Conservation (phyloP, 495 filamentous ascomycete species). For the Corynascus novoguineensis region DNA sequence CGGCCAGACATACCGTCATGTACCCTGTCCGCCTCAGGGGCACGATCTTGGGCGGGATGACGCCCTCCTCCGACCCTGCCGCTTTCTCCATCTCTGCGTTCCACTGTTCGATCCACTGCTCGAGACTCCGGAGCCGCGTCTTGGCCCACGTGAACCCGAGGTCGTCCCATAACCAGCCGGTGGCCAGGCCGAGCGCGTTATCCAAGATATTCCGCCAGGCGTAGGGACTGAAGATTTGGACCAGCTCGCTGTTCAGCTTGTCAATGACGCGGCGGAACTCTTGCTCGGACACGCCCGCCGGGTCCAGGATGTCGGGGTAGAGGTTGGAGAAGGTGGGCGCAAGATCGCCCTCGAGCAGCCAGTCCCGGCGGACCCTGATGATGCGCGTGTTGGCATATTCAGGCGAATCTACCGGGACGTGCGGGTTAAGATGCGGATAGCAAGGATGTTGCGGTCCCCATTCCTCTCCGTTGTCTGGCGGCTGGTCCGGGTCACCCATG, state of each 20-base stretch:
- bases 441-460: slow-evolving; percentile 91
- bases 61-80: slow-evolving; percentile 46
- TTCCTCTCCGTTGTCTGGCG: slow-evolving; percentile 51
- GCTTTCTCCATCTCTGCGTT: slow-evolving; percentile 59
- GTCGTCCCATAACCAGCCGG: slow-evolving; percentile 93
- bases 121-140: slow-evolving; percentile 56
- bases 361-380: slow-evolving; percentile 86
- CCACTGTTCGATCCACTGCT: slow-evolving; percentile 75
- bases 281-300: slow-evolving; percentile 67
- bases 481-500: slow-evolving; percentile 45
- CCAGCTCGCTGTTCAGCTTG: slow-evolving; percentile 66
- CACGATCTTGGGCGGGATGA: slow-evolving; percentile 61
- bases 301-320: slow-evolving; percentile 92
- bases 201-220: slow-evolving; percentile 67
- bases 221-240: slow-evolving; percentile 70
- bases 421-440: slow-evolving; percentile 87
- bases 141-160: slow-evolving; percentile 69
- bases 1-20: slow-evolving; percentile 59
- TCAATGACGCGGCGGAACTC: slow-evolving; percentile 77
- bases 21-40: slow-evolving; percentile 77
- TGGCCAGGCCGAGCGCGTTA: slow-evolving; percentile 66
- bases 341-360: slow-evolving; percentile 84
- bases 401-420: slow-evolving; percentile 70
- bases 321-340: slow-evolving; percentile 89
- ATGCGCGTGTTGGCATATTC: slow-evolving; percentile 75